A percentile compares a stretch with the other conserved stretches of the same genome.
Conservation (phyloP, 768 basidiomycete species). For the Pseudohyphozyma bogoriensis region DNA sequence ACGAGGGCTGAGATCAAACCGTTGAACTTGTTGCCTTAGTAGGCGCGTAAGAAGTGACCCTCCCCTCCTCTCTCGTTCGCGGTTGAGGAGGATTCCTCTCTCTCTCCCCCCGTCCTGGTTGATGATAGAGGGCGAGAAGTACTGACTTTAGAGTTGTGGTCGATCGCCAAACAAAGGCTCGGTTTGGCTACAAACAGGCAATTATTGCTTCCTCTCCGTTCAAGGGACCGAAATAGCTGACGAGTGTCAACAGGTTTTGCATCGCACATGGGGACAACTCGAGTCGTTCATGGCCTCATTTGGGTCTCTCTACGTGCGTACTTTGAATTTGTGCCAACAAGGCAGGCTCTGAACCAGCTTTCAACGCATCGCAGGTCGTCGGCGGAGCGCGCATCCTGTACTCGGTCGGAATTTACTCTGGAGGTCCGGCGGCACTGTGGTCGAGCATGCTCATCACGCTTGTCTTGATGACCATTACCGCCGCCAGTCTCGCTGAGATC, state of each 20-base stretch:
- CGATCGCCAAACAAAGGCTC: slow-evolving; percentile 10
- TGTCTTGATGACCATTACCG: slow-evolving; percentile 79
- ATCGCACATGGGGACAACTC: slow-evolving; percentile 69
- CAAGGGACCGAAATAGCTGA: slow-evolving; percentile 2
- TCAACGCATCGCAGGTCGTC: not conserved
- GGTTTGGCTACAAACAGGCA: slow-evolving; percentile 33
- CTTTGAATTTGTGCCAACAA: slow-evolving; percentile 1
- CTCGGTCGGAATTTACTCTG: slow-evolving; percentile 71
- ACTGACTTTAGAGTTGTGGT: not conserved
- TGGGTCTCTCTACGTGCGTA: slow-evolving; percentile 79
- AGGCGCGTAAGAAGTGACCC: slow-evolving; percentile 67
- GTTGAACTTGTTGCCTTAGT: slow-evolving; percentile 94
- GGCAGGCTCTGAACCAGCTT: not conserved
- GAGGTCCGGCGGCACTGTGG: slow-evolving; percentile 75
- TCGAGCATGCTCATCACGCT: slow-evolving; percentile 73
- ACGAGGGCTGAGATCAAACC: slow-evolving; percentile 72
- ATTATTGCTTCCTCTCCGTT: not conserved
- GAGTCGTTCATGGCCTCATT: slow-evolving; percentile 85
- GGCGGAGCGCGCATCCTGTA: slow-evolving; percentile 51
- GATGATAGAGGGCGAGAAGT: not conserved
- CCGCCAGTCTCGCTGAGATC: slow-evolving; percentile 75
- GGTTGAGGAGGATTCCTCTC: slow-evolving; percentile 37
- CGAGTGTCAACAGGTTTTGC: slow-evolving; percentile 55
- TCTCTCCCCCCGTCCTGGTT: slow-evolving; percentile 23
- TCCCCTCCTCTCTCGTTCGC: too few species aligned